Percentiles rank a stretch among this genome's conserved stretches.
These are phyloP conservation scores for Cutaneotrichosporon sp. DNA, from an alignment of 1,284 basidiomycete species.

Conservation along the genomic window DNA sequence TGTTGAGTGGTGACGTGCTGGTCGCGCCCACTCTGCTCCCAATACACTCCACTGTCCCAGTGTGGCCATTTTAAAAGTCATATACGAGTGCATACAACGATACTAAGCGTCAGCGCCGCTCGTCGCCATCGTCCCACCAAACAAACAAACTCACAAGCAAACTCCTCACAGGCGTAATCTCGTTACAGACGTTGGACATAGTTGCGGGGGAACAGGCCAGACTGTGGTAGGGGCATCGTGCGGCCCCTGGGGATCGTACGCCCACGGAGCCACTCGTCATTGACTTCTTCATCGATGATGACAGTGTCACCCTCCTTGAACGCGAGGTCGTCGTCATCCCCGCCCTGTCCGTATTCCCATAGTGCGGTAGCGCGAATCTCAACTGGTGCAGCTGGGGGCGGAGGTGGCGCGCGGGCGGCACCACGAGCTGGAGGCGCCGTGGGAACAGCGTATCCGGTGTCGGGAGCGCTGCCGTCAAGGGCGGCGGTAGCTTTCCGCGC, in stretches of 20 bases:
- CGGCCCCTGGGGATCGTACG: constrained; percentile 40
- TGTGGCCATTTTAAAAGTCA: no score
- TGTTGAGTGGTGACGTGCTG: not conserved
- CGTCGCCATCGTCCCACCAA: no score
- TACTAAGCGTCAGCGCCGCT: no score
- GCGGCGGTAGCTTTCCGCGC: constrained; percentile 15
- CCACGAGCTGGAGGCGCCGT: not conserved
- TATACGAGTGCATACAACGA: no score
- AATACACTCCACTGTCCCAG: no score
- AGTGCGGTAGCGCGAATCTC: constrained; percentile 37
- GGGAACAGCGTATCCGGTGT: not conserved
- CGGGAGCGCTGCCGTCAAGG: not conserved
- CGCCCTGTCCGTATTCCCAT: constrained; percentile 48
- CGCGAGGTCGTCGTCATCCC: constrained; percentile 43
- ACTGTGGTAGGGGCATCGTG: constrained; percentile 31
- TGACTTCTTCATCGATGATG: constrained; percentile 50
- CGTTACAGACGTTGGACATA: constrained; percentile 48
- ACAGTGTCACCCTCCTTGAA: constrained; percentile 46
- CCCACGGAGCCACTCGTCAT: constrained; percentile 48
- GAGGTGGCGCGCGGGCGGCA: not conserved
- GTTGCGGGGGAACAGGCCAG: constrained; percentile 47
- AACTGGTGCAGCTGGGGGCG: not conserved
- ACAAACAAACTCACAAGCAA: constrained; percentile 16
- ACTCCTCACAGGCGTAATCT: not conserved
- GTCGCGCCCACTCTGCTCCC: not conserved